A percentile compares a stretch with the other conserved stretches of the same genome.
These are phyloP conservation scores for Incumbomyces lentus DNA, from an alignment of 2,329 filamentous ascomycete species.

Conservation along the genomic window DNA sequence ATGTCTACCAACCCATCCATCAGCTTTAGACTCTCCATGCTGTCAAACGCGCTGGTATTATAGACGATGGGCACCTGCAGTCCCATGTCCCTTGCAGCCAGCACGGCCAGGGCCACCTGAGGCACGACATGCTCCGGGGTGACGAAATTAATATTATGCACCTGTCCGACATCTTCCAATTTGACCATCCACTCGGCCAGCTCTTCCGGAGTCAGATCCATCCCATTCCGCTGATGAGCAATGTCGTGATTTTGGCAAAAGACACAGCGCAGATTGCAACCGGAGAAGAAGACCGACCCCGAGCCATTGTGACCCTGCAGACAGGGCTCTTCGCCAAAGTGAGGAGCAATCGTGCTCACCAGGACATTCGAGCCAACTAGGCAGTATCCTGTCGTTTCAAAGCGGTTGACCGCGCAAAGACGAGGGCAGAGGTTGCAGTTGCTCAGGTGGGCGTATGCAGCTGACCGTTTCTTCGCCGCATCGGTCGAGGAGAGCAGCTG, in stretches of 20 bases:
- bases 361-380: slow-evolving; percentile 65
- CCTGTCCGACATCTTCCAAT: slow-evolving; percentile 64
- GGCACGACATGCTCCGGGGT: slow-evolving; percentile 82
- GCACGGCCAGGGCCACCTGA: slow-evolving; percentile 66
- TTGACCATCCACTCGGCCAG: slow-evolving; percentile 76
- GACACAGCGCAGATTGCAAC: slow-evolving; percentile 64
- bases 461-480: slow-evolving; percentile 60
- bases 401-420: slow-evolving; percentile 69
- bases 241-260: slow-evolving; percentile 77
- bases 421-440: slow-evolving; percentile 76
- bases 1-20: slow-evolving; percentile 75
- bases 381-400: slow-evolving; percentile 66
- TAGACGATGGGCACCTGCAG: slow-evolving; percentile 67
- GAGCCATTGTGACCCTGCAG: slow-evolving; percentile 73
- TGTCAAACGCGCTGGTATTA: slow-evolving; percentile 77
- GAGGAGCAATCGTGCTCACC: slow-evolving; percentile 74
- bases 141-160: slow-evolving; percentile 85
- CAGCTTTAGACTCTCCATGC: slow-evolving; percentile 57
- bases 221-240: slow-evolving; percentile 68
- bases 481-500: slow-evolving; percentile 57
- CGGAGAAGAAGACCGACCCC: slow-evolving; percentile 71
- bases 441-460: slow-evolving; percentile 62
- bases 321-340: slow-evolving; percentile 77
- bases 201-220: slow-evolving; percentile 67
- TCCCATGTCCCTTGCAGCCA: slow-evolving; percentile 61